Base-by-base conservation (phyloP, 192 early-diverging fungal species). In the Coemansia guatemalensis region DNA sequence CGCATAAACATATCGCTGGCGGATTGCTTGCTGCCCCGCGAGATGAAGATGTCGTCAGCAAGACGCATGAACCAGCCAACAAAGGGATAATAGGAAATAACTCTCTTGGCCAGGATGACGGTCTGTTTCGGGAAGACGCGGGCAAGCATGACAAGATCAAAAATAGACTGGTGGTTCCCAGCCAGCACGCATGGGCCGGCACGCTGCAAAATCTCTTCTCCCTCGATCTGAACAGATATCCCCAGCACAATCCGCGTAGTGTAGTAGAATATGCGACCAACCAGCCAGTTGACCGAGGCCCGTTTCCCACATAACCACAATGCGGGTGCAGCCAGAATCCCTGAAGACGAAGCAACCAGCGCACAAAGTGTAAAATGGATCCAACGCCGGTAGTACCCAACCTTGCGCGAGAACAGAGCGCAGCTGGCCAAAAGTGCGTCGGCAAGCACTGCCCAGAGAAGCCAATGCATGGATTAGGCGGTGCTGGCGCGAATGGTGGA, bases 31-130 rank as follows among this genome's bases (percentile, higher is more conserved):
- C 94, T 98, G 50, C 85, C 86, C 30, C 95, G 88, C 82, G 93
- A 88, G 58, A 96, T 90, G 56, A 98, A 98, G 56, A 97, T 91
- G 65, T 93, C 89, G 60, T 87, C 88, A 26, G 90, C 88, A 33
- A 95, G 69, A 22, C 64, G 70, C 74, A 82, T 91, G 64, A 87
- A 93, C 74, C 85, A 83, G 27, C 92, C 92, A 3, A 95, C 64
- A n/a, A 93, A 57, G 49, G 92, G 93, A 63, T 87, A 85, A 69
- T 86, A 92, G 48, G 85, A 87, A 41, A 93, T 68, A 14, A 78
- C 69, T 68, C 84, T 83, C 78, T 95, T 95, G 26, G 89, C 89
- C 62, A 91, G 85, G 55, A 90, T 84, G 8, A 85, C 83, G 18
- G 85, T 84, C 65, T 83, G 70, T 64, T 83, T 83, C n/a, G 89